Conservation (phyloP, 257 asterid species). For the Lycium ferocissimum region DNA sequence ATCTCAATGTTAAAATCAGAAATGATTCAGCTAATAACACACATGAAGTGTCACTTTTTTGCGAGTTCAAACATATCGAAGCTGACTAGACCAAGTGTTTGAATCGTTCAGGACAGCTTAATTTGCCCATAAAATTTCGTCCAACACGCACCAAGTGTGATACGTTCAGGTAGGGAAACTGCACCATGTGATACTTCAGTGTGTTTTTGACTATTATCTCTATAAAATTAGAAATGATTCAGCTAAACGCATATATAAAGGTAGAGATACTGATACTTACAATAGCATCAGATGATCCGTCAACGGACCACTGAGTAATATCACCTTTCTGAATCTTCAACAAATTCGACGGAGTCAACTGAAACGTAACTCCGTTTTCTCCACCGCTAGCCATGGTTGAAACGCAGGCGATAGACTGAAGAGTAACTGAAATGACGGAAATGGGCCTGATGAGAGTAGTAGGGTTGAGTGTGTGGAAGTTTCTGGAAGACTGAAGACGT, state of each 20-base stretch:
- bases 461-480: constrained; percentile 27
- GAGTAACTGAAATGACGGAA: constrained; percentile 39
- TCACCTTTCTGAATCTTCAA: constrained; percentile 82
- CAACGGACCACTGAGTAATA: constrained; percentile 84
- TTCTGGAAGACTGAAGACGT: constrained; percentile 26
- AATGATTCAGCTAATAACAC: no score
- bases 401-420: constrained; percentile 42
- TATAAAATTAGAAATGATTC: background rate
- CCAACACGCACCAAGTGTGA: no score
- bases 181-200: no score
- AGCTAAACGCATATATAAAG: background rate
- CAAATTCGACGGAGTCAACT: constrained; percentile 57
- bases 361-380: constrained; percentile 47
- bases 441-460: constrained; percentile 36
- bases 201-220: no score
- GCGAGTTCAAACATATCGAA: no score
- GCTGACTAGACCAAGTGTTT: no score
- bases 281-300: constrained; percentile 92
- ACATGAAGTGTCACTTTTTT: no score
- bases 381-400: constrained; percentile 65
- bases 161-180: no score
- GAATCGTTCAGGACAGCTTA: no score
- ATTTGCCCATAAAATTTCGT: no score
- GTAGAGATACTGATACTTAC: constrained; percentile 48
- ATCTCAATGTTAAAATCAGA: no score